phyloP scores from a whole-genome alignment of 2,329 filamentous ascomycete species.

The Fusarium succisae region DNA sequence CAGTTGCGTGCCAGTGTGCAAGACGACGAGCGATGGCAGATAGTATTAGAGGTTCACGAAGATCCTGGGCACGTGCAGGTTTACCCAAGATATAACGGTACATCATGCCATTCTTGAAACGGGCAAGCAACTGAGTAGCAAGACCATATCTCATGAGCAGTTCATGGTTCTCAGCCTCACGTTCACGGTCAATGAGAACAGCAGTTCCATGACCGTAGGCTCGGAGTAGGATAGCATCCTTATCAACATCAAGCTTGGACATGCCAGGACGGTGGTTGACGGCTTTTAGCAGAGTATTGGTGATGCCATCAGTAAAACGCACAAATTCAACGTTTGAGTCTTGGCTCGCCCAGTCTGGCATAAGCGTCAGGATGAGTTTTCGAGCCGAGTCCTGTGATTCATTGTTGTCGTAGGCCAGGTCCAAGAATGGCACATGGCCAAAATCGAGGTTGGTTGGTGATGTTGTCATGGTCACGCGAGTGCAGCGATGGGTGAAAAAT shows the following conservation, averaged over 20 bases:
- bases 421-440: conserved; percentile 69
- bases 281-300: conserved; percentile 89
- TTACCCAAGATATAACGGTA: conserved; percentile 89
- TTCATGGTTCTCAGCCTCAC: conserved; percentile 82
- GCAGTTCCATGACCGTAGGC: conserved; percentile 96
- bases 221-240: conserved; percentile 85
- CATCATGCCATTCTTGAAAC: conserved; percentile 95
- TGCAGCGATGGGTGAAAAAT: conserved; percentile 16
- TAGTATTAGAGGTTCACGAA: conserved; percentile 80
- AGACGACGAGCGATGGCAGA: conserved; percentile 83
- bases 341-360: conserved; percentile 82
- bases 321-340: conserved; percentile 83
- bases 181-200: conserved; percentile 93
- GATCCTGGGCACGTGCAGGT: conserved; percentile 81
- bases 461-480: conserved; percentile 47
- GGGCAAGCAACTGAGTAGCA: conserved; percentile 86
- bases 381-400: conserved; percentile 83
- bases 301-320: conserved; percentile 97
- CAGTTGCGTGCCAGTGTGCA: conserved; percentile 89
- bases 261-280: conserved; percentile 73
- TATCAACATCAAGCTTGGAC: conserved; percentile 78
- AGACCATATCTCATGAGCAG: conserved; percentile 84
- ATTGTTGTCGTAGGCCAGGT: conserved; percentile 79
- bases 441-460: conserved; percentile 47
- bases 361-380: conserved; percentile 79